phyloP scores from a whole-genome alignment of 106 monocot species.

The Allium fistulosum region DNA sequence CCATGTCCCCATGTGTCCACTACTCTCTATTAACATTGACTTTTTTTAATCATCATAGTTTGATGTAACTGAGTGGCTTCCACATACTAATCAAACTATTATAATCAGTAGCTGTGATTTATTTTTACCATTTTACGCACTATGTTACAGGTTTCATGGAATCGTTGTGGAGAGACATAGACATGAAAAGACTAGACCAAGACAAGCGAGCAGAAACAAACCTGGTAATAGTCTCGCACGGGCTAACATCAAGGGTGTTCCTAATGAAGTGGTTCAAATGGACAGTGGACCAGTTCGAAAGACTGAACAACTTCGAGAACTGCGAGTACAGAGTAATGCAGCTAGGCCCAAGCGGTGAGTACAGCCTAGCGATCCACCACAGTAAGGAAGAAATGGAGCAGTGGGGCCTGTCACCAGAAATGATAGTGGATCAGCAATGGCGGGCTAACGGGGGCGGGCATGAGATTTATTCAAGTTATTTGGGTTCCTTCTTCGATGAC shows the following conservation, averaged over 20 bases:
- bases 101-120: too few relatives aligned
- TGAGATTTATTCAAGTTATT: constrained; percentile 37
- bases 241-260: constrained; percentile 79
- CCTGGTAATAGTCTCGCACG: constrained; percentile 81
- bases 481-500: constrained; percentile 42
- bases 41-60: too few relatives aligned
- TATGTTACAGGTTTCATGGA: constrained; percentile 70
- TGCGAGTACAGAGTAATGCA: constrained; percentile 93
- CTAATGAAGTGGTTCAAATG: constrained; percentile 99
- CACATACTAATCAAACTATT: too few relatives aligned
- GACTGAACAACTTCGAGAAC: constrained; percentile 73
- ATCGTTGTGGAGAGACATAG: constrained; percentile 89
- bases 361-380: constrained; percentile 86
- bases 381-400: constrained; percentile 54
- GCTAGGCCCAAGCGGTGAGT: constrained; percentile 68
- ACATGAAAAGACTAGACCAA: constrained; percentile 70
- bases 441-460: constrained; percentile 51
- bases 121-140: too few relatives aligned
- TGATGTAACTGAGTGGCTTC: too few relatives aligned
- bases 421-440: constrained; percentile 85
- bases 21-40: too few relatives aligned
- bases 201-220: constrained; percentile 60
- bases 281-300: constrained; percentile 93
- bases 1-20: too few relatives aligned
- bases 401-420: constrained; percentile 84